Percentiles rank a stretch among this genome's conserved stretches.
These are phyloP conservation scores for Penicillium verrucosum DNA, from an alignment of 2,329 filamentous ascomycete species.

Conservation along the genomic window DNA sequence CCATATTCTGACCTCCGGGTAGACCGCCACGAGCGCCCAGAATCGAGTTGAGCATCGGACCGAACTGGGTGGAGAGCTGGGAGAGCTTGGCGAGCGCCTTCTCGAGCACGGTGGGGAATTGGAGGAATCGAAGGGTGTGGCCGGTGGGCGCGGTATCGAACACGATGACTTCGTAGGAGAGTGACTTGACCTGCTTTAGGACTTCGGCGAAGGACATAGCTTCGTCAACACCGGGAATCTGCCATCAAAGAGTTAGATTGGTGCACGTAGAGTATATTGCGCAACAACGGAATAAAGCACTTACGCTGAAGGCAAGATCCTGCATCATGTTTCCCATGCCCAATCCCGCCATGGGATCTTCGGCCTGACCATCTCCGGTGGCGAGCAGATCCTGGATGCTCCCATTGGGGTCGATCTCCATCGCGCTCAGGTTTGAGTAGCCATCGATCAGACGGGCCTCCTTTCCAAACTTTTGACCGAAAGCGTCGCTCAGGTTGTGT, in stretches of 20 bases:
- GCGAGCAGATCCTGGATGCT: conserved; percentile 93
- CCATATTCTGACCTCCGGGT: conserved; percentile 88
- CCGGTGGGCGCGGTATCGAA: conserved; percentile 98
- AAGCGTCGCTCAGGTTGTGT: conserved; percentile 96
- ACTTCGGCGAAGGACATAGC: conserved; percentile 99
- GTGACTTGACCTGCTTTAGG: conserved; percentile 96
- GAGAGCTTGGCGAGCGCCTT: conserved; percentile 98
- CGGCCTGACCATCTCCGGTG: conserved; percentile 61
- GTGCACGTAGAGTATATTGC: conserved; percentile 1
- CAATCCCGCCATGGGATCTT: conserved; percentile 66
- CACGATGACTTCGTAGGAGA: conserved; percentile 98
- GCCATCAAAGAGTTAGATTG: conserved; percentile 10
- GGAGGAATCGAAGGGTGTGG: conserved; percentile 95
- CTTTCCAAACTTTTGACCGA: conserved; percentile 99
- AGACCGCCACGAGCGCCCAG: conserved; percentile 73
- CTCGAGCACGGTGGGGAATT: conserved; percentile 96
- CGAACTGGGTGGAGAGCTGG: conserved; percentile 89
- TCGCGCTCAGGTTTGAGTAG: conserved; percentile 89
- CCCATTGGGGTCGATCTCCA: conserved; percentile 98
- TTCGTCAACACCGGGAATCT: conserved; percentile 98
- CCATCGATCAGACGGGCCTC: conserved; percentile 90
- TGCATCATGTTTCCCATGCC: conserved; percentile 96
- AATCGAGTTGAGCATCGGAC: conserved; percentile 90
- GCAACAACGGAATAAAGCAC: conserved; percentile 9
- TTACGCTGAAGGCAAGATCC: conserved; percentile 88